phyloP scores from a whole-genome alignment of 1,284 basidiomycete genomes.

The Clitocybe nebularis region DNA sequence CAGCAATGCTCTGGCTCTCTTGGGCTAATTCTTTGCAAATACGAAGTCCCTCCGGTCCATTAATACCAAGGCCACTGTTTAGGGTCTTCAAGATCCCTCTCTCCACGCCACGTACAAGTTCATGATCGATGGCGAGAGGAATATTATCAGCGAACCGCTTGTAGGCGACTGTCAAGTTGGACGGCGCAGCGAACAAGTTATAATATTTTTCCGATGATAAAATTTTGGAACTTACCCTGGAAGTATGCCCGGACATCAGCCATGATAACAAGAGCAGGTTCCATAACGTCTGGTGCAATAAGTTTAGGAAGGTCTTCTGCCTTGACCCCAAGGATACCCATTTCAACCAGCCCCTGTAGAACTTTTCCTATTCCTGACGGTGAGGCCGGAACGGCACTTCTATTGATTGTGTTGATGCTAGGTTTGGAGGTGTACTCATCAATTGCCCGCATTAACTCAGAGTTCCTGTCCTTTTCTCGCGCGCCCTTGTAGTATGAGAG shows the following conservation, averaged over 20 bases:
- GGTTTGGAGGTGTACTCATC: constrained; percentile 14
- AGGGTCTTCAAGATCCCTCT: constrained; percentile 34
- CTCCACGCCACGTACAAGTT: constrained; percentile 51
- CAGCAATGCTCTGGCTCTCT: constrained; percentile 46
- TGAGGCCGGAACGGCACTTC: neutral
- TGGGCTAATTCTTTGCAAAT: constrained; percentile 54
- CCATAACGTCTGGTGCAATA: constrained; percentile 48
- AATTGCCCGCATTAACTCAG: constrained; percentile 27
- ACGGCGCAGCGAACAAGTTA: neutral
- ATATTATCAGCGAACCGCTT: constrained; percentile 66
- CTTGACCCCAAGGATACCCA: constrained; percentile 41
- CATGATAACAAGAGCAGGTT: constrained; percentile 61
- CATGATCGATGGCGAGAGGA: constrained; percentile 59
- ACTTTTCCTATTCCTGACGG: constrained; percentile 29
- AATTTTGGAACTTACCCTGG: constrained; percentile 42
- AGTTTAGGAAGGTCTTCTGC: constrained; percentile 48
- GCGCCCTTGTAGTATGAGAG: constrained; percentile 42
- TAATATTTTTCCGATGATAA: neutral
- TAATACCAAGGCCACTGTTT: constrained; percentile 40
- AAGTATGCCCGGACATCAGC: constrained; percentile 71
- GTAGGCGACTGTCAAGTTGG: constrained; percentile 48
- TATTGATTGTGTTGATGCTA: no score
- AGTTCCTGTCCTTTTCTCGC: constrained; percentile 30
- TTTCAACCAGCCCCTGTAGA: constrained; percentile 36
- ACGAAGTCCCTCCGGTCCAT: constrained; percentile 39